phyloP scores from a whole-genome alignment of 306 rosid genomes.

The Luffa aegyptiaca region DNA sequence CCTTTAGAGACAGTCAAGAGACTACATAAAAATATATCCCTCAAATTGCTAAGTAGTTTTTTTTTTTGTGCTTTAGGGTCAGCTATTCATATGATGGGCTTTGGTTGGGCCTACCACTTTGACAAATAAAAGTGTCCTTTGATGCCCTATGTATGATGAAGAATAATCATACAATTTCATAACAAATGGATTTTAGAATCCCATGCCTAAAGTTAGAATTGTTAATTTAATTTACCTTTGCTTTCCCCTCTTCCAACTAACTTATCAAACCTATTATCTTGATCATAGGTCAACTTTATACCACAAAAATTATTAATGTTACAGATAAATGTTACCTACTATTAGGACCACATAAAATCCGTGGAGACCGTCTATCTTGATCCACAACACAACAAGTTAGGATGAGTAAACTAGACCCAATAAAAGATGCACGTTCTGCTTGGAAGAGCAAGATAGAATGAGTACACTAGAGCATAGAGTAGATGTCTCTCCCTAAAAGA shows the following conservation, averaged over 20 bases:
- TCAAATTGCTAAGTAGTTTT: not conserved
- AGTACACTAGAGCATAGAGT: not conserved
- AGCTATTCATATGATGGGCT: not conserved
- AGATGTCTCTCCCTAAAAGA: not conserved
- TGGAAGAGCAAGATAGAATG: not conserved
- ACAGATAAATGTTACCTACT: not conserved
- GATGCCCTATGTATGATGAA: not conserved
- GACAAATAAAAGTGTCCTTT: not conserved
- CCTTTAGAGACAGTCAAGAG: slow-evolving; percentile 6
- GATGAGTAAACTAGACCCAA: not conserved
- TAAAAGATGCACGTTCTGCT: too few relatives aligned
- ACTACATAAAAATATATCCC: not conserved
- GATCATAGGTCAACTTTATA: not conserved
- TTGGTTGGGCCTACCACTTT: slow-evolving; percentile 2
- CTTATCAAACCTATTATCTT: not conserved
- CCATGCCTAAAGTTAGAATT: not conserved
- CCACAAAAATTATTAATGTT: not conserved
- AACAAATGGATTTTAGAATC: not conserved
- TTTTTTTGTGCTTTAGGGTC: not conserved
- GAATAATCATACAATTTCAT: not conserved
- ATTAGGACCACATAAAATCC: not conserved
- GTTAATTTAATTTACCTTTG: not conserved
- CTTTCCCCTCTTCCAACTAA: not conserved
- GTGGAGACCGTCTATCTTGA: not conserved
- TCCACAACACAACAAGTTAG: not conserved